These are phyloP conservation scores for Paramecium pentaurelia DNA, from an alignment of 73 alveolate species.

Conservation along the genomic window DNA sequence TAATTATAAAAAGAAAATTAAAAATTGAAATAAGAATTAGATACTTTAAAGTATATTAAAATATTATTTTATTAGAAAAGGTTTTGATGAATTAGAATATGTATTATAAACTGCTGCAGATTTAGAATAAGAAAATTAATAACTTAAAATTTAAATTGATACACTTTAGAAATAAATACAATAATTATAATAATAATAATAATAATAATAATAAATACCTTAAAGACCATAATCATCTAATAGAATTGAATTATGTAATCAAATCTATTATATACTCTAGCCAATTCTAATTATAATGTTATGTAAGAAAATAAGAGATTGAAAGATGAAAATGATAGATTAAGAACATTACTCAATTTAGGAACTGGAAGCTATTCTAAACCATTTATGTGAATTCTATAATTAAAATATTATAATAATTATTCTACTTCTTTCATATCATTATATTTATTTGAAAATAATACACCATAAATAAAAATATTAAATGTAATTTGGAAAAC, in stretches of 20 bases:
- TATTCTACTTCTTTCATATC: not conserved
- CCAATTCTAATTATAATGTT: not conserved
- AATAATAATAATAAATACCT: not conserved
- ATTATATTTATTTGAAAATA: not conserved
- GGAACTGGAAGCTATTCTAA: not conserved
- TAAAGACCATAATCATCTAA: not conserved
- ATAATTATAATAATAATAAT: not conserved
- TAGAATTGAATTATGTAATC: not conserved
- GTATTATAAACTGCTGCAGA: not conserved
- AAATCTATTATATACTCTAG: not conserved
- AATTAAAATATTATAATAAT: not conserved
- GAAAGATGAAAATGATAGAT: slow-evolving; percentile 4
- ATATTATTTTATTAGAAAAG: not conserved
- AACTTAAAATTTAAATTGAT: not conserved
- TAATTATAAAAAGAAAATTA: not conserved
- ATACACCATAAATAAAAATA: not conserved
- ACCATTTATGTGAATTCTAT: not conserved
- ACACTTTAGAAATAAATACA: not conserved
- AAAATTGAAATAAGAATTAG: not conserved
- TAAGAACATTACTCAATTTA: not conserved
- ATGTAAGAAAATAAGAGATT: not conserved
- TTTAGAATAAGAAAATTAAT: not conserved
- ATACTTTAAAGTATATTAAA: not conserved
- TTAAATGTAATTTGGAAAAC: not conserved
- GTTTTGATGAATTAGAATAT: slow-evolving; percentile 30